Evolutionary conservation across 1,284 basidiomycete genomes (phyloP), one percentile per base, ranked within the genome.

Genomic region (Ceratobasidium sp.): DNA sequence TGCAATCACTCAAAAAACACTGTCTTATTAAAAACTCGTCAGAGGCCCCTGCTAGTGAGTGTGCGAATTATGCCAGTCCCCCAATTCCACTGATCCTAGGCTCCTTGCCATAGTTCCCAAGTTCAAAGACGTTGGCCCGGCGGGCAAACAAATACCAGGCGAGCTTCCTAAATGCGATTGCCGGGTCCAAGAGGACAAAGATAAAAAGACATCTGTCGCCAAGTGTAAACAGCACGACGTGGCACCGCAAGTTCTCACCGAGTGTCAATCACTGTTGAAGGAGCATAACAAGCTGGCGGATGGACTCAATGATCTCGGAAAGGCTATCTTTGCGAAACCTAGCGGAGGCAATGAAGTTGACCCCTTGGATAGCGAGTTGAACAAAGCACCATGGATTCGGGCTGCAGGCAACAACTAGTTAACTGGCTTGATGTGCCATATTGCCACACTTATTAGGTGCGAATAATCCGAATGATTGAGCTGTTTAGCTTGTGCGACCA

Each of bases 101-200:
- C n/a, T 38, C 56, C 16, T 38, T 40, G 12, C 18, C 4, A n/a
- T 28, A 36, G 56, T 8, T 21, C 14, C 38, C 21, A 59, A 42
- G n/a, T 33, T 33, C 30, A 33, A 33, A 33, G 30, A 33, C 30
- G 30, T 33, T 33, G 38, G 56, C 21, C 38, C 33, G 6, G 8
- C 21, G 36, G 36, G 38, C 21, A 59, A 8, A 5, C 11, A 8
- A 5, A 40, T 63, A 5, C 42, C 49, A 30, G 23, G 30, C 36
- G 51, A 28, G 8, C 28, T 56, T n/a, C 64, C 51, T 36, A 38
- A n/a, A 4, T 67, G 64, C 23, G 36, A 67, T 38, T 67, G 51
- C 38, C 25, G 36, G 28, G 44, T 51, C 25, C 14, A 51, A 48
- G 8, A 14, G 18, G 36, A 23, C 8, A 33, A 63, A 2, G 46